Evolutionary conservation across 1,284 basidiomycete species (phyloP), one percentile per base, ranked within the genome.

Genomic region (Trametes hirsuta): DNA sequence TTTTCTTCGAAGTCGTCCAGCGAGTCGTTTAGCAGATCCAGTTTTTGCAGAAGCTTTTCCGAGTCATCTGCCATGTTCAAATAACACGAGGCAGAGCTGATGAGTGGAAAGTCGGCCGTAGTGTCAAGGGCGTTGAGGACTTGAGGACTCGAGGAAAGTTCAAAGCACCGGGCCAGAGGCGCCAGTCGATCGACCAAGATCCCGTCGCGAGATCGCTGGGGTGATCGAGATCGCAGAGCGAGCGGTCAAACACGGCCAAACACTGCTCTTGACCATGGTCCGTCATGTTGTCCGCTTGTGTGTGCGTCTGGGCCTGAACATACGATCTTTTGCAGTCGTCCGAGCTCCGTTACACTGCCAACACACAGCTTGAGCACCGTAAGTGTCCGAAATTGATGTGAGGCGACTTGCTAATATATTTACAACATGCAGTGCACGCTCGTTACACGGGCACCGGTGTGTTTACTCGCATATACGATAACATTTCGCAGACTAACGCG

Each of bases 281-380:
- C 52, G 66, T 69, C 61, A 66, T 46, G 50, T 59, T 50, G 14
- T 50, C 25, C 22, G 47, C 68, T 77, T 75, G 74, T 68, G 49
- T n/a, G 44, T 24, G 37, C 14, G 12, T 22, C 15, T 25, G 24
- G 12, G 14, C 10, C 57, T 63, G 1, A 65, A 35, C 1, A 58
- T 30, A 22, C 36, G 6, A 10, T 50, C 52, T 39, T 30, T 39
- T 49, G 11, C 67, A 91, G 88, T 89, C 91, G 55, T 94, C 93
- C 37, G 95, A 97, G 74, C 82, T 97, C 11, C 84, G 94, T 68
- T 97, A 97, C 73, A 97, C 95, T 0, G 94, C 94, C 34, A 97
- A 96, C 74, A 95, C 94, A 8, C 95, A 97, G 73, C 78, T 96
- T 35, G 94, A 96, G 75, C 94, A 97, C 77, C 79, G 94, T 95